Percentiles rank a stretch among this genome's conserved stretches.
phyloP scores from a whole-genome alignment of 108 stramenopile genomes.

The Nitzschia sp. region DNA sequence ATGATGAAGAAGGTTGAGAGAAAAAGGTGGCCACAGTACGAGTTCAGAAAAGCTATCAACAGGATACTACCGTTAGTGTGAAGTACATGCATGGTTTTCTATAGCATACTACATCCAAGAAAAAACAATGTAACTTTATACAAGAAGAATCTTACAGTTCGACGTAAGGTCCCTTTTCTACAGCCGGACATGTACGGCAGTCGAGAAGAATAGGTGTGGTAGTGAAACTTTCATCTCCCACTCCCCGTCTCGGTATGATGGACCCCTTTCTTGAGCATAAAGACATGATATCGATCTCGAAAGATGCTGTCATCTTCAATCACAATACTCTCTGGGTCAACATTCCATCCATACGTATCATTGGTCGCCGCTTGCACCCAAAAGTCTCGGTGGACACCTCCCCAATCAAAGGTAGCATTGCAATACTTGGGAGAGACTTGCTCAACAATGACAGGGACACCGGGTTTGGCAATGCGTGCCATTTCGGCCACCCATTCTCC shows the following conservation, averaged over 20 bases:
- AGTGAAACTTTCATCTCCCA: no score
- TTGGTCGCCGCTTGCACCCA: slow-evolving; percentile 31
- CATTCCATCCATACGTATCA: slow-evolving; percentile 45
- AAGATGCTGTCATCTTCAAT: slow-evolving; percentile 30
- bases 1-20: no score
- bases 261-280: slow-evolving; percentile 41
- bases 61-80: no score
- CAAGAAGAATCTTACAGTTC: no score
- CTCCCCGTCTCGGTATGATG: not conserved
- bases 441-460: slow-evolving; percentile 42
- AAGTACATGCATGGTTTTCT: no score
- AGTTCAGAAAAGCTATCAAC: no score
- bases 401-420: slow-evolving; percentile 38
- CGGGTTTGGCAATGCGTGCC: slow-evolving; percentile 54
- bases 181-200: no score
- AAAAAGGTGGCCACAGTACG: no score
- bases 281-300: slow-evolving; percentile 41
- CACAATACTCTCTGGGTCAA: slow-evolving; percentile 35
- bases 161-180: no score
- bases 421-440: slow-evolving; percentile 35
- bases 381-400: slow-evolving; percentile 34
- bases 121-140: no score
- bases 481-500: slow-evolving; percentile 45
- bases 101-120: no score
- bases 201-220: no score